Percentiles rank a stretch among this genome's conserved stretches.
phyloP scores from a whole-genome alignment of 345 rosid species.

The Brassica rapa region DNA sequence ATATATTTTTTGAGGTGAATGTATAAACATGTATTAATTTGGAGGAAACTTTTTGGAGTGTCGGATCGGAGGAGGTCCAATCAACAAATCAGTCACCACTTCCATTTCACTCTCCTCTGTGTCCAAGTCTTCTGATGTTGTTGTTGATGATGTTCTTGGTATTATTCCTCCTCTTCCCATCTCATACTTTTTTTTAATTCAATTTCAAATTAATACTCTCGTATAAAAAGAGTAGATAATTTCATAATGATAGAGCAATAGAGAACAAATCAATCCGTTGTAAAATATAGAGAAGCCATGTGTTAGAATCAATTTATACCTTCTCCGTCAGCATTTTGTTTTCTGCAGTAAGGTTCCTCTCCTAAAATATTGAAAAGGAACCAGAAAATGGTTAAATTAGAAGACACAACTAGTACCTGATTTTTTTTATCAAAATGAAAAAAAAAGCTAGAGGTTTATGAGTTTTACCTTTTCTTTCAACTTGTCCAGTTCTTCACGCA shows the following conservation, averaged over 20 bases:
- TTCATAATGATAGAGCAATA: neutral
- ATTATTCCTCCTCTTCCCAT: constrained; percentile 29
- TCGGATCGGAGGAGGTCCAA: constrained; percentile 64
- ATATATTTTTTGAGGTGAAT: neutral
- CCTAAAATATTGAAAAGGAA: constrained; percentile 44
- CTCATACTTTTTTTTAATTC: constrained; percentile 43
- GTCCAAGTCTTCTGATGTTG: constrained; percentile 29
- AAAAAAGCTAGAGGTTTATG: neutral
- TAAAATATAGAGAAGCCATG: neutral
- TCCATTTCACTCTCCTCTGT: constrained; percentile 44
- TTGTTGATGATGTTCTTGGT: constrained; percentile 1
- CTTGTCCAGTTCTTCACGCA: constrained; percentile 62
- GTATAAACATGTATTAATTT: constrained; percentile 22
- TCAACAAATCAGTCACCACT: constrained; percentile 77
- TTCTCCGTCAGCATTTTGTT: constrained; percentile 50
- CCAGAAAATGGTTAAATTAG: neutral
- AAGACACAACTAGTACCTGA: neutral
- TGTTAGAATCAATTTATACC: constrained; percentile 40
- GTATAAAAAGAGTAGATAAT: neutral
- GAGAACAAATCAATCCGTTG: neutral
- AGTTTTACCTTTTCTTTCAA: constrained; percentile 64
- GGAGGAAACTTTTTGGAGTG: constrained; percentile 34
- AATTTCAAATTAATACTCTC: constrained; percentile 22
- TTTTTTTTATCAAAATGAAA: neutral
- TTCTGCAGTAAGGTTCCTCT: constrained; percentile 55